Base-by-base conservation (phyloP, 2,329 filamentous ascomycete species). In the Xylariaceae sp. region DNA sequence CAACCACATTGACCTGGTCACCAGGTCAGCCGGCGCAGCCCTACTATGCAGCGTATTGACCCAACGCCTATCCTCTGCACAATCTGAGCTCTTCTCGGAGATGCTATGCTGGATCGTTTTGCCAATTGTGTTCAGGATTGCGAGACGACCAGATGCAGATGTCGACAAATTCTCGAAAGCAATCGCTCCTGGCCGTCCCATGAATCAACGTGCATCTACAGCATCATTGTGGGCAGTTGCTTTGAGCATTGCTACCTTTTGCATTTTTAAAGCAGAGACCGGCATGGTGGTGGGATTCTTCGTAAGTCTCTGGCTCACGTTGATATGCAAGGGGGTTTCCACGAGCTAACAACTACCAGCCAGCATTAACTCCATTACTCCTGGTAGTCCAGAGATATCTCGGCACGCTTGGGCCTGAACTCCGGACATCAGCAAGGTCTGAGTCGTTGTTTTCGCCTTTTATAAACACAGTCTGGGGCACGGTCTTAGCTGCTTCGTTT, bases 31-130 rank as follows among this genome's bases (percentile, higher is more conserved):
- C 37, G 61, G 46, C 7, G 62, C 65, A 0, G 67, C 71, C 1
- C 46, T 73, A 7, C 3, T 72, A 0, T 71, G 65, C 44, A 62
- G 65, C 12, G 50, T 63, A 0, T 20, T 70, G 14, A 60, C 55
- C 2, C 68, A 66, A 20, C 45, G 47, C 10, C 40, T 67, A 0
- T 54, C 65, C 0, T 51, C 65, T 0, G 50, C 50, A 7, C 57
- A 65, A 23, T 42, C 67, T 1, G 72, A 74, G 47, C 45, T 74
- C 4, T 55, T 43, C 10, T 75, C 74, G 0, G 74, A 75, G 52
- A 46, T 65, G 1, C n/a, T 73, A 1, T 68, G 69, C 16, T 75
- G 74, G 73, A 29, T 56, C 1, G 10, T 69, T 3, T 26, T 75
- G 19, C 66, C 71, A 0, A 5, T 63, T 4, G 5, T 74, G 1